These are phyloP conservation scores for Prunus dulcis DNA, from an alignment of 306 rosid species.

Conservation along the genomic window DNA sequence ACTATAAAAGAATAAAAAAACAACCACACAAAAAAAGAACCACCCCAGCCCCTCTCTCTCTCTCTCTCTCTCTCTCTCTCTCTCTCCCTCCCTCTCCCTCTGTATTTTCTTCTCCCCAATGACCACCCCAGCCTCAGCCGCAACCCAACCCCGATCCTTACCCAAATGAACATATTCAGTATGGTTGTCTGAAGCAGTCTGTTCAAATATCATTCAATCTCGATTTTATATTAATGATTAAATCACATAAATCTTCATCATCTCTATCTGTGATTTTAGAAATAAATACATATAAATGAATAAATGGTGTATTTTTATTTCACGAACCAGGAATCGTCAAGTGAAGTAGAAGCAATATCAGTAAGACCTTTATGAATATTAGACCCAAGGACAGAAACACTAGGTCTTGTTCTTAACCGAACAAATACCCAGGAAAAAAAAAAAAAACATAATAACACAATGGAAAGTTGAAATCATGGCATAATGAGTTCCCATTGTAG, in stretches of 20 bases:
- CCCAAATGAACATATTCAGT: no score
- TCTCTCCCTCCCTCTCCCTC: no score
- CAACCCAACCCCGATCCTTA: no score
- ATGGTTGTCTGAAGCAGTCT: neutral
- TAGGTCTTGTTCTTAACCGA: constrained; percentile 47
- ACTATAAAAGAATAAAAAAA: no score
- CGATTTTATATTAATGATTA: neutral
- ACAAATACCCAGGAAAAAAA: neutral
- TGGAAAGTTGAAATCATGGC: constrained; percentile 1
- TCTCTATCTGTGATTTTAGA: neutral
- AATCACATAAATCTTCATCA: neutral
- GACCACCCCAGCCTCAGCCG: no score
- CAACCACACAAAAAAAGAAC: no score
- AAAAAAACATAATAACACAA: constrained; percentile 5
- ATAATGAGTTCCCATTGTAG: constrained; percentile 13
- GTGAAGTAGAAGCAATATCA: constrained; percentile 63
- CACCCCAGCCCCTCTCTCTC: no score
- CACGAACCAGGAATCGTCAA: constrained; percentile 60
- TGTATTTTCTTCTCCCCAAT: no score
- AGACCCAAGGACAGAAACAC: constrained; percentile 41
- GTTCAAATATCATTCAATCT: neutral
- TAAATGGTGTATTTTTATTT: constrained; percentile 4
- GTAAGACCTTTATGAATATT: constrained; percentile 56
- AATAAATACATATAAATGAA: neutral
- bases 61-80: no score